Evolutionary conservation across 108 stramenopile species (phyloP), one percentile per base, ranked within the genome.

Genomic region (Halocafeteria seosinensis): DNA sequence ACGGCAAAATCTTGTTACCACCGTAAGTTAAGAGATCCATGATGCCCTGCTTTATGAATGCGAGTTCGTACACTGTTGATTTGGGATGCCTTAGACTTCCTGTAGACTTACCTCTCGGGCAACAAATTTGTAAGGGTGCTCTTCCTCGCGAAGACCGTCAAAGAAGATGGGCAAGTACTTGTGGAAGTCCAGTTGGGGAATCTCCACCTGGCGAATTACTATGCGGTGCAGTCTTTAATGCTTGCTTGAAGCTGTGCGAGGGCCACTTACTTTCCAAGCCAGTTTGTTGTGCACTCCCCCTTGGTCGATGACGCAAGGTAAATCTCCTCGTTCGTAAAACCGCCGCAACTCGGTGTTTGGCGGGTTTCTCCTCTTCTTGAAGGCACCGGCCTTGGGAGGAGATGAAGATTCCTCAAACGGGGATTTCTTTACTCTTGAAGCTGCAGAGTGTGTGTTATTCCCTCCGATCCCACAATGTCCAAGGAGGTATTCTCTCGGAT

Each of bases 141-240:
- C 85, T 26, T 83, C 51, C 68, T 88, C 88, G 47, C 88, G 85
- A 29, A 88, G 75, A 36, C 88, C 88, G 67, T 88, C 88, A 34
- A 86, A 86, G 68, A 88, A 88, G 26, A 87, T 83, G 34, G 88
- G 88, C 30, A 88, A 70, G 71, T 86, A 87, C 68, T 85, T 84
- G 64, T 86, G 83, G 61, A 85, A 86, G 63, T 86, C 85, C 24
- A 88, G 71, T n/a, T n/a, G n/a, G n/a, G n/a, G n/a, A n/a, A n/a
- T n/a, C n/a, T n/a, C n/a, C n/a, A n/a, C 83, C 84, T 58, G n/a
- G 17, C 57, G 17, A 17, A 58, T 21, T 55, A 63, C 62, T 63
- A 55, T 55, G 52, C 50, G 52, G 31, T 29, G n/a, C 58, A 55
- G n/a, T 63, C 50, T 47, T 63, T 55, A 62, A 63, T 47, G 28